These are phyloP conservation scores for Xylariaceae sp. DNA, from an alignment of 2,329 filamentous ascomycete genomes.

Conservation along the genomic window DNA sequence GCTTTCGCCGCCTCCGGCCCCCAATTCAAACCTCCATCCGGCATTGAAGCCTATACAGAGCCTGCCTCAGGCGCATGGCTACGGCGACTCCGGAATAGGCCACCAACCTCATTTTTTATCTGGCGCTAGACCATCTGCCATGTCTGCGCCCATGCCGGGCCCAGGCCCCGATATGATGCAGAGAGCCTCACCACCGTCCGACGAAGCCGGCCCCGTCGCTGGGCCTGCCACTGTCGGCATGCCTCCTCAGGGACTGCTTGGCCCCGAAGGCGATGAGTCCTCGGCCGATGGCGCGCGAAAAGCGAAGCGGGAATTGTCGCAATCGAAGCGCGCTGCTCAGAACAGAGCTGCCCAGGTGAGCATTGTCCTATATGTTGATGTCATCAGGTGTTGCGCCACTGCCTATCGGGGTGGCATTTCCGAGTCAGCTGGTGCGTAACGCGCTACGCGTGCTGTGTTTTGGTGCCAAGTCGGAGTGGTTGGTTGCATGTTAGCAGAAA, in stretches of 20 bases:
- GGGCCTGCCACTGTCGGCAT: slow-evolving; percentile 20
- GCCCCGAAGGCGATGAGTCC: slow-evolving; percentile 26
- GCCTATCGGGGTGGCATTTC: too few relatives aligned
- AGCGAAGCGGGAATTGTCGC: slow-evolving; percentile 84
- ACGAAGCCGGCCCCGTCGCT: slow-evolving; percentile 22
- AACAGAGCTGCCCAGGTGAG: slow-evolving; percentile 96
- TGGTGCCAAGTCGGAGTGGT: too few relatives aligned
- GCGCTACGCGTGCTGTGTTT: too few relatives aligned
- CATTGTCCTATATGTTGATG: too few relatives aligned
- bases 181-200: slow-evolving; percentile 21
- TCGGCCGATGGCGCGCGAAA: slow-evolving; percentile 57
- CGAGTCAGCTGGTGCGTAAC: too few relatives aligned
- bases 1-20: too few relatives aligned
- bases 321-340: slow-evolving; percentile 92
- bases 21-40: too few relatives aligned
- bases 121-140: too few relatives aligned
- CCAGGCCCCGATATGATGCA: slow-evolving; percentile 28
- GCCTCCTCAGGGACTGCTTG: slow-evolving; percentile 24
- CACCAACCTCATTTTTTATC: too few relatives aligned
- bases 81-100: slow-evolving; percentile 13
- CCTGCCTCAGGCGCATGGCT: slow-evolving; percentile 20
- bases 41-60: slow-evolving; percentile 14
- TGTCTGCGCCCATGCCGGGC: too few relatives aligned
- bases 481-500: too few relatives aligned
- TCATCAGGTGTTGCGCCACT: too few relatives aligned